Conservation (phyloP, 2,329 filamentous ascomycete species). For the Aspergillus ustus region DNA sequence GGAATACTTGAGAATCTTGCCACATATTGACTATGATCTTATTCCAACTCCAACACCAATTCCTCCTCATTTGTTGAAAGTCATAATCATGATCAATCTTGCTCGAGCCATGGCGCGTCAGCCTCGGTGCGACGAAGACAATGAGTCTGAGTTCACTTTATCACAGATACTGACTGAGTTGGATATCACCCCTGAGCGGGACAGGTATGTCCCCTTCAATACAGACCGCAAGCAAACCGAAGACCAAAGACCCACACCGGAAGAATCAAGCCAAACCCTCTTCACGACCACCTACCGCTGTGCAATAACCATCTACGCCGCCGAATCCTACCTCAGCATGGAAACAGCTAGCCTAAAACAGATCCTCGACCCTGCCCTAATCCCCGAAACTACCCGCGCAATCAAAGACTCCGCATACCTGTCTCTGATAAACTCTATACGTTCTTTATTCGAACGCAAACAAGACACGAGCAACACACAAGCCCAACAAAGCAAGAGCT, state of each 20-base stretch:
- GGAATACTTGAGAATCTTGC: background rate
- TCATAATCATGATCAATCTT: background rate
- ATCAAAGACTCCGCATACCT: background rate
- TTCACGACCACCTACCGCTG: background rate
- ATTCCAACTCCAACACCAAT: background rate
- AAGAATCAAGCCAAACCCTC: background rate
- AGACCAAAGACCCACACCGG: background rate
- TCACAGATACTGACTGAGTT: background rate
- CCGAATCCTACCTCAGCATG: background rate
- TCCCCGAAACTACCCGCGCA: background rate
- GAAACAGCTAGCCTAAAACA: background rate
- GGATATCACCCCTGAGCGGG: background rate
- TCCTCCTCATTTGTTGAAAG: background rate
- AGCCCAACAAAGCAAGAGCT: background rate
- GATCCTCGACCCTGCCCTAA: background rate
- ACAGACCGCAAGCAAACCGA: background rate
- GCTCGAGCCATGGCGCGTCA: background rate
- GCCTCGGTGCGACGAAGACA: background rate
- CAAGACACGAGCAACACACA: background rate
- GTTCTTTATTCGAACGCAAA: background rate
- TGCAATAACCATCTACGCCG: background rate
- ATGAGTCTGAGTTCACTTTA: background rate
- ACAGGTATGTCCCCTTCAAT: background rate
- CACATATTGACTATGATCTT: background rate
- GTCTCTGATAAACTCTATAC: background rate